Percentiles rank a stretch among this genome's conserved stretches.
phyloP scores from a whole-genome alignment of 306 rosid species.

The Rosa chinensis region DNA sequence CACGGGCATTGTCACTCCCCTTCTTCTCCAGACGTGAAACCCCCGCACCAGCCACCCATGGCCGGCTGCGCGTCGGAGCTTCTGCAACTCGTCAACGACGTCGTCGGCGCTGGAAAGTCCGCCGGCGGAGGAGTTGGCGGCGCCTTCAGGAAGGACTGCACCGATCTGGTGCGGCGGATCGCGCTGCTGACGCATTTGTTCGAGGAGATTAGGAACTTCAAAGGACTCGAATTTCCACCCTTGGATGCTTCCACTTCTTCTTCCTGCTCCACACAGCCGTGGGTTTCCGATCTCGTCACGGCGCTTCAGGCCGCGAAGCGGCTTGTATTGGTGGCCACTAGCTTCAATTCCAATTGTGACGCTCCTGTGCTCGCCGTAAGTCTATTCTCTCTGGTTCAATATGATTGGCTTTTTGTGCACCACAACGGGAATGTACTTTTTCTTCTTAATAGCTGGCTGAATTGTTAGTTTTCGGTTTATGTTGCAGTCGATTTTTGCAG shows the following conservation, averaged over 20 bases:
- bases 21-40: background rate
- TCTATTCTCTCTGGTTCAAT: background rate
- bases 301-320: constrained; percentile 74
- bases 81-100: constrained; percentile 51
- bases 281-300: constrained; percentile 63
- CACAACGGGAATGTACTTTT: background rate
- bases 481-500: background rate
- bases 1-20: background rate
- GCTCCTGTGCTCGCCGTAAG: constrained; percentile 33
- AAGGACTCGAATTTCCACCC: constrained; percentile 24
- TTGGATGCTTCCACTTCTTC: constrained; percentile 35
- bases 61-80: constrained; percentile 62
- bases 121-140: constrained; percentile 21
- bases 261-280: constrained; percentile 26
- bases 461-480: background rate
- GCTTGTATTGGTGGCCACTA: constrained; percentile 53
- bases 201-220: constrained; percentile 73
- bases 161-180: constrained; percentile 97
- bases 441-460: background rate
- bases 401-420: too few species aligned
- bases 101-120: constrained; percentile 27
- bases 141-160: constrained; percentile 72
- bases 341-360: constrained; percentile 43
- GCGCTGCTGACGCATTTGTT: constrained; percentile 74
- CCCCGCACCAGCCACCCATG: constrained; percentile 29